These are phyloP conservation scores for Chaetoceros tenuissimus DNA, from an alignment of 108 stramenopile genomes.

Conservation along the genomic window DNA sequence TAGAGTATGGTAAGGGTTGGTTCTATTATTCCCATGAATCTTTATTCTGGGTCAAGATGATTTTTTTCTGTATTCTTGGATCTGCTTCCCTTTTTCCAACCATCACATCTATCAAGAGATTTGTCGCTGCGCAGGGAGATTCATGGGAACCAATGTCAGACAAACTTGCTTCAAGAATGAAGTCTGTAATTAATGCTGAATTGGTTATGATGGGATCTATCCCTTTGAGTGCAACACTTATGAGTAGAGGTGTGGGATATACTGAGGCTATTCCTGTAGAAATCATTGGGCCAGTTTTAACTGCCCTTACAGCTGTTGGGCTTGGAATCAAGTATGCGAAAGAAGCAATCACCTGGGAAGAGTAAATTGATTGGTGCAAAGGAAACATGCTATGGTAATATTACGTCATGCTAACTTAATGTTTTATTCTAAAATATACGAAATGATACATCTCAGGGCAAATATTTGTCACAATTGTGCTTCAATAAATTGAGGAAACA, in stretches of 20 bases:
- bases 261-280: conserved; percentile 21
- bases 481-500: too few species aligned
- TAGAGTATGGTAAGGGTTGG: conserved; percentile 59
- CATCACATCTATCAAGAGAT: conserved; percentile 5
- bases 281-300: conserved; percentile 28
- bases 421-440: too few species aligned
- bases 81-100: conserved; percentile 7
- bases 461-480: too few species aligned
- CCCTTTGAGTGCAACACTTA: conserved; percentile 43
- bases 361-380: too few species aligned
- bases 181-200: conserved; percentile 39
- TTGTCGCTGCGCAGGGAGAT: not conserved
- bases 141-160: conserved; percentile 21
- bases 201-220: conserved; percentile 30
- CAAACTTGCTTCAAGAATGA: conserved; percentile 30
- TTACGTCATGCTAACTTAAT: too few species aligned
- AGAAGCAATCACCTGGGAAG: conserved; percentile 64
- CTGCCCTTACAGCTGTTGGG: conserved; percentile 31
- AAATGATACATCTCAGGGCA: too few species aligned
- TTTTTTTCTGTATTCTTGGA: conserved; percentile 28
- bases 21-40: conserved; percentile 76
- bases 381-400: too few species aligned
- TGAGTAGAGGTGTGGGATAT: conserved; percentile 50
- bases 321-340: conserved; percentile 59
- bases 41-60: conserved; percentile 76